phyloP scores from a whole-genome alignment of 192 early-diverging fungal species.

The Martensiomyces pterosporus region DNA sequence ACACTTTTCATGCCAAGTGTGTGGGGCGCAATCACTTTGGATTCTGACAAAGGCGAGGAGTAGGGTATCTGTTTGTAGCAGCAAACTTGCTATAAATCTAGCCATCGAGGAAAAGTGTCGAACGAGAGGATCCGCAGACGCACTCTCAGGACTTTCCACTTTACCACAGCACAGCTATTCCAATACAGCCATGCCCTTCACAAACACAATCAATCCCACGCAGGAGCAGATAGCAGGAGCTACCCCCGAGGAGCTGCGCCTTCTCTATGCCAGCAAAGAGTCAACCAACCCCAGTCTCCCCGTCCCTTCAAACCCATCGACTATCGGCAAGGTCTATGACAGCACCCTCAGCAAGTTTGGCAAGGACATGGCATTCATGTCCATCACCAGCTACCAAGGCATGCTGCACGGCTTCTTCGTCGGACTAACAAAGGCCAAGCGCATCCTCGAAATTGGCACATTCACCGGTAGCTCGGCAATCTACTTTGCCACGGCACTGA shows the following conservation, averaged over 20 bases:
- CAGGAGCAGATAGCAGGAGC: conserved; percentile 12
- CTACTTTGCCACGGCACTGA: conserved; percentile 63
- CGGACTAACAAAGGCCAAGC: conserved; percentile 45
- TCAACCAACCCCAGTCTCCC: conserved; percentile 24
- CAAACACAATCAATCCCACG: background rate
- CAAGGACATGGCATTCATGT: conserved; percentile 25
- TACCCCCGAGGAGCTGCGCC: conserved; percentile 10
- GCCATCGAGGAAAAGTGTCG: too few species aligned
- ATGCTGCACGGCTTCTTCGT: conserved; percentile 51
- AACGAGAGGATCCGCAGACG: too few species aligned
- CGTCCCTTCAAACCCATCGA: conserved; percentile 16
- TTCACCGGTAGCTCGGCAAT: conserved; percentile 64
- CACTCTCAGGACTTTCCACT: too few species aligned
- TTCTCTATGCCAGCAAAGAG: conserved; percentile 19
- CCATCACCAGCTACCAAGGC: conserved; percentile 52
- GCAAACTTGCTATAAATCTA: too few species aligned
- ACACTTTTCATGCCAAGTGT: too few species aligned
- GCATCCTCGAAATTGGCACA: conserved; percentile 62
- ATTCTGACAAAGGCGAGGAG: too few species aligned
- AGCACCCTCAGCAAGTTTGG: conserved; percentile 8
- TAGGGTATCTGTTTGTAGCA: too few species aligned
- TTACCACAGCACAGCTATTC: too few species aligned
- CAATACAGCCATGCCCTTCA: background rate
- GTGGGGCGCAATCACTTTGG: too few species aligned
- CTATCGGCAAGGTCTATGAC: conserved; percentile 11